Conservation (phyloP, 352 stramenopile genomes). For the Phytophthora aleatoria region DNA sequence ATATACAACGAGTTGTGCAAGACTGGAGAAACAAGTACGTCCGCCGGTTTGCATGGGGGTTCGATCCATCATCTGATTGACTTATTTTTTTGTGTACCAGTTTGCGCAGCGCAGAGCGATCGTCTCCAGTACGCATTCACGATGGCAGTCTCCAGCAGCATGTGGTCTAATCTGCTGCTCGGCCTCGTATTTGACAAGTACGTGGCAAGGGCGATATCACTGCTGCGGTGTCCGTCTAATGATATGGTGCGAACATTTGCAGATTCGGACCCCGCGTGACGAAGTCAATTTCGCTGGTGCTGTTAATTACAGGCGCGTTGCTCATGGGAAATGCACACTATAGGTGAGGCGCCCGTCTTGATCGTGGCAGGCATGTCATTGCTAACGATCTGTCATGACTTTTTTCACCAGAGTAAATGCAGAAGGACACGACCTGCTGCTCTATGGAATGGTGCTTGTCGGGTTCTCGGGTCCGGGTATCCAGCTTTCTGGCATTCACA, state of each 20-base stretch:
- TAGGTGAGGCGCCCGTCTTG: slow-evolving; percentile 11
- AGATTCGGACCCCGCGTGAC: slow-evolving; percentile 62
- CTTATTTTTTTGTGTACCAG: slow-evolving; percentile 23
- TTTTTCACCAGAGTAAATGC: slow-evolving; percentile 23
- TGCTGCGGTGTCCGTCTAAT: slow-evolving; percentile 3
- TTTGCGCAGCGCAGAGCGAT: slow-evolving; percentile 59
- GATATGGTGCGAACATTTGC: neutral
- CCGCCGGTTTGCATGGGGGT: neutral
- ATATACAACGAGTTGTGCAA: slow-evolving; percentile 65
- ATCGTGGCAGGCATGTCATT: neutral
- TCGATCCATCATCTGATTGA: neutral
- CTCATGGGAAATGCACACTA: slow-evolving; percentile 59
- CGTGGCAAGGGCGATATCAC: neutral
- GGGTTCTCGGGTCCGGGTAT: slow-evolving; percentile 68
- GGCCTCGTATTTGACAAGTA: slow-evolving; percentile 66
- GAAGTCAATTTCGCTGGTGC: slow-evolving; percentile 54
- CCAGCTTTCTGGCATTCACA: slow-evolving; percentile 72
- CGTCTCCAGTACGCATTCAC: slow-evolving; percentile 66
- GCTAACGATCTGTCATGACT: slow-evolving; percentile 5
- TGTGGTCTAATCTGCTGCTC: slow-evolving; percentile 68
- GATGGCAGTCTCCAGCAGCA: slow-evolving; percentile 61
- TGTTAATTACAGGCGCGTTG: slow-evolving; percentile 51
- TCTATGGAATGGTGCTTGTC: slow-evolving; percentile 67
- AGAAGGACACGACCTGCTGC: slow-evolving; percentile 47
- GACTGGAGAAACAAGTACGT: slow-evolving; percentile 44